A percentile compares a stretch with the other conserved stretches of the same genome.
Conservation (phyloP, 2,329 filamentous ascomycete species). For the Zymoseptoria brevis region DNA sequence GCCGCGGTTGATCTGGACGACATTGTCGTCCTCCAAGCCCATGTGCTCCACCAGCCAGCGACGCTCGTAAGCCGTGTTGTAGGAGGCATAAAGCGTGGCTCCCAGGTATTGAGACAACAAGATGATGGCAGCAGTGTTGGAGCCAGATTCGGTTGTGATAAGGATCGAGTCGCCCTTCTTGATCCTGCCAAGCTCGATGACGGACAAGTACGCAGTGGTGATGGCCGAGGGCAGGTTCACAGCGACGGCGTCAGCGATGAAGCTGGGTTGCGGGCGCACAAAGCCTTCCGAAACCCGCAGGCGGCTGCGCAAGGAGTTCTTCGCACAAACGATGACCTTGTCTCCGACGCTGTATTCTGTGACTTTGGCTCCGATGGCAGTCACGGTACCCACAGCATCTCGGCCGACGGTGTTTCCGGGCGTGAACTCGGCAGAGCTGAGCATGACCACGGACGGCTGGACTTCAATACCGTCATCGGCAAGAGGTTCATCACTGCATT, state of each 20-base stretch:
- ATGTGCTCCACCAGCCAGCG: conserved; percentile 5
- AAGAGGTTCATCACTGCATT: not conserved
- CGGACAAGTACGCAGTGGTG: not conserved
- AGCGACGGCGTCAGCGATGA: conserved; percentile 3
- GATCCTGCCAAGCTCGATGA: not conserved
- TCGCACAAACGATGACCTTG: conserved; percentile 2
- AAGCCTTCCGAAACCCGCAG: not conserved
- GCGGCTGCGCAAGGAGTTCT: not conserved
- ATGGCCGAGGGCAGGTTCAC: not conserved
- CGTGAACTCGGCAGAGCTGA: conserved; percentile 1
- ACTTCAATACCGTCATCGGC: conserved; percentile 1
- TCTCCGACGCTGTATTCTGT: conserved; percentile 1
- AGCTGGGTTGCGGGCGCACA: conserved; percentile 1
- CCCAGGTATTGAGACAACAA: conserved; percentile 1
- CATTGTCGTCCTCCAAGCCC: conserved; percentile 2
- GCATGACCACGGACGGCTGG: not conserved
- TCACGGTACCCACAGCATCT: not conserved
- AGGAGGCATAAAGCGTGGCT: conserved; percentile 1
- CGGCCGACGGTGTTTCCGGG: not conserved
- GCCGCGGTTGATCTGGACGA: not conserved
- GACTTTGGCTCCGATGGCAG: not conserved
- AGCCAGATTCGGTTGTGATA: not conserved
- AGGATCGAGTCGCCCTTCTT: conserved; percentile 1
- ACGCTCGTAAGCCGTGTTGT: conserved; percentile 1
- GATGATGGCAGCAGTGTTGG: conserved; percentile 2